Percentiles rank a stretch among this genome's conserved stretches.
Evolutionary conservation across 2,329 filamentous ascomycete genomes (phyloP).

Genomic region (Thelonectria discophora): DNA sequence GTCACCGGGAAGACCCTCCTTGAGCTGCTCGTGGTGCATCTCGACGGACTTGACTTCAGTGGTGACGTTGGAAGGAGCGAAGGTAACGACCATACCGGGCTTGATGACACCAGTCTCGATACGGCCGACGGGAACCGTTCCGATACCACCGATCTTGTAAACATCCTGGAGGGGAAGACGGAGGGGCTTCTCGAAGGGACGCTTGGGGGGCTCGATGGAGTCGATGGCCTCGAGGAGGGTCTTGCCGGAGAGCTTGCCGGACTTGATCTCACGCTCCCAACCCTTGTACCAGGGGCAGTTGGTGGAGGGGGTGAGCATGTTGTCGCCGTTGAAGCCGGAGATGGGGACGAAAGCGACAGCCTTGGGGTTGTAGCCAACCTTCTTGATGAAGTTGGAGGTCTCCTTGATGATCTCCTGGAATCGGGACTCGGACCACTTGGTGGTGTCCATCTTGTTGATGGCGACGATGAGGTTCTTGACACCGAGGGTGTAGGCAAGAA

Average conservation of each 20-base stretch:
- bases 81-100: conserved; percentile 94
- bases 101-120: conserved; percentile 99
- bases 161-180: conserved; percentile 99
- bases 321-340: conserved; percentile 99
- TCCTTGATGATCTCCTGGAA: conserved; percentile 99
- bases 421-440: conserved; percentile 96
- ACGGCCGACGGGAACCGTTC: conserved; percentile 99
- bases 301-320: conserved; percentile 90
- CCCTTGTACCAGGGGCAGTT: conserved; percentile 99
- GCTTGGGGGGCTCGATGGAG: conserved; percentile 88
- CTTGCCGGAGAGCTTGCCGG: conserved; percentile 90
- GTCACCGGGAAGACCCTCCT: conserved; percentile 96
- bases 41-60: conserved; percentile 99
- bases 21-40: conserved; percentile 99
- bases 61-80: conserved; percentile 98
- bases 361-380: conserved; percentile 99
- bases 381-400: conserved; percentile 99
- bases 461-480: conserved; percentile 99
- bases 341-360: conserved; percentile 97
- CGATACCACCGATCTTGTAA: conserved; percentile 99
- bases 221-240: conserved; percentile 99
- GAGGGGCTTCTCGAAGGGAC: conserved; percentile 98
- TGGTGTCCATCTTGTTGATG: conserved; percentile 99
- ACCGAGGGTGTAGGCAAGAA: conserved; percentile 99
- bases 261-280: conserved; percentile 96